Percentiles rank a stretch among this genome's conserved stretches.
Evolutionary conservation across 1,284 basidiomycete genomes (phyloP).

Genomic region (Leucoagaricus sp.): DNA sequence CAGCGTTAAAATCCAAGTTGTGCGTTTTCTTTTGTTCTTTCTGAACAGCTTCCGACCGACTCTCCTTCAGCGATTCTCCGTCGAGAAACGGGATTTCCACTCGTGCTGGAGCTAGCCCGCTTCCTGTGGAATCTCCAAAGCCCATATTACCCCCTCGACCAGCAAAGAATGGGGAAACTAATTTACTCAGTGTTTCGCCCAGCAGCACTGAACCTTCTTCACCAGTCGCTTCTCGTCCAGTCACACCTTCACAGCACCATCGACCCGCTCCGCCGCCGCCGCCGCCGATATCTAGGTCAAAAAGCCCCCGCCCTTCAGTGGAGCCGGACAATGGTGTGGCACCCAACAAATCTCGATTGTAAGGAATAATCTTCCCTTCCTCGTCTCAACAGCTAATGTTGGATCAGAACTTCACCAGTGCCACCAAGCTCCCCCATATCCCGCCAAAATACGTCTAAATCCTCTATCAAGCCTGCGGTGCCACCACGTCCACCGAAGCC

Average conservation of each 20-base stretch:
- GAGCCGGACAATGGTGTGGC: not conserved
- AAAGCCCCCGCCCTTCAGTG: constrained; percentile 6
- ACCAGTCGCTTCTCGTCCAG: not conserved
- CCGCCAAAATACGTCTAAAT: constrained; percentile 4
- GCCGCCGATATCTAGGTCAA: not conserved
- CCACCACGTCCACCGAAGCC: constrained; percentile 28
- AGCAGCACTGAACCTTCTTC: not conserved
- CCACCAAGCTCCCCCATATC: constrained; percentile 7
- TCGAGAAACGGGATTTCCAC: not conserved
- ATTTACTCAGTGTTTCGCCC: constrained; percentile 6
- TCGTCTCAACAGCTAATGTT: not conserved
- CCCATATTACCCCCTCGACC: constrained; percentile 7
- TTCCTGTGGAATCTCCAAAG: constrained; percentile 1
- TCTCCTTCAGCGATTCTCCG: constrained; percentile 1
- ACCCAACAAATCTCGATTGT: constrained; percentile 1
- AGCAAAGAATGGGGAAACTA: not conserved
- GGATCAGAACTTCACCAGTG: constrained; percentile 1
- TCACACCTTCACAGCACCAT: constrained; percentile 4
- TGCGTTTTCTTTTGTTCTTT: constrained; percentile 37
- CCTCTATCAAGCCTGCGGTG: constrained; percentile 23
- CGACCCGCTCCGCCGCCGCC: constrained; percentile 6
- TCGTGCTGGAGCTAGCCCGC: not conserved
- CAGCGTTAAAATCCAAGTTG: constrained; percentile 51
- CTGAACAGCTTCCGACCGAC: not conserved
- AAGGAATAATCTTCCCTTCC: not conserved